Conservation (phyloP, 2,329 filamentous ascomycete genomes). For the Colletotrichum sp. region DNA sequence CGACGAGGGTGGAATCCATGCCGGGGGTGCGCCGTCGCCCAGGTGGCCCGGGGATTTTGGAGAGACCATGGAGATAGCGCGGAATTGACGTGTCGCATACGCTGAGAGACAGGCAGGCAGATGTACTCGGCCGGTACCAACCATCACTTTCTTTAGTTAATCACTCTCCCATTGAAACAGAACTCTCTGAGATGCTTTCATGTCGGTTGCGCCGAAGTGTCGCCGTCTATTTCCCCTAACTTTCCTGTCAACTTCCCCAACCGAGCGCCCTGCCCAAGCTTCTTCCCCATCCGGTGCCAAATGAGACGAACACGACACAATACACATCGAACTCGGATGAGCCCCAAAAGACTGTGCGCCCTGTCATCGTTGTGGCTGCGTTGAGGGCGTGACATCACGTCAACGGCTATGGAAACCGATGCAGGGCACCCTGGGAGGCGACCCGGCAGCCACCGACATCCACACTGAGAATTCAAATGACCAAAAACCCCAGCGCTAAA, state of each 20-base stretch:
- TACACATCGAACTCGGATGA: neutral
- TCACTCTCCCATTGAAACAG: neutral
- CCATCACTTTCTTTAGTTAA: neutral
- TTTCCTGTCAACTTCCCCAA: neutral
- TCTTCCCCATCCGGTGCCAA: neutral
- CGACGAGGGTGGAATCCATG: neutral
- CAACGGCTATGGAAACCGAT: neutral
- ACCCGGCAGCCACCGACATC: too few species aligned
- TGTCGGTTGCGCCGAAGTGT: neutral
- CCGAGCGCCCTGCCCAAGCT: neutral
- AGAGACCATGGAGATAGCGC: neutral
- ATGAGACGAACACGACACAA: neutral
- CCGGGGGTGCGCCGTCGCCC: neutral
- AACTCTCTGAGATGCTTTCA: neutral
- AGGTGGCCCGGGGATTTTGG: neutral
- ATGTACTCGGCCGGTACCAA: neutral
- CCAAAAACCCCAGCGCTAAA: neutral
- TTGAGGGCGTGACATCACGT: neutral
- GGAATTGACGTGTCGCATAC: neutral
- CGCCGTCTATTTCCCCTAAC: neutral
- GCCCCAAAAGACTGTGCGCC: neutral
- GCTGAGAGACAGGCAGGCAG: neutral
- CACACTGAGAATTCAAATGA: neutral
- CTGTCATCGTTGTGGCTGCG: neutral
- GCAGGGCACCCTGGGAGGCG: neutral